These are phyloP conservation scores for Cystobasidium slooffiae DNA, from an alignment of 1,284 basidiomycete species.

Conservation along the genomic window DNA sequence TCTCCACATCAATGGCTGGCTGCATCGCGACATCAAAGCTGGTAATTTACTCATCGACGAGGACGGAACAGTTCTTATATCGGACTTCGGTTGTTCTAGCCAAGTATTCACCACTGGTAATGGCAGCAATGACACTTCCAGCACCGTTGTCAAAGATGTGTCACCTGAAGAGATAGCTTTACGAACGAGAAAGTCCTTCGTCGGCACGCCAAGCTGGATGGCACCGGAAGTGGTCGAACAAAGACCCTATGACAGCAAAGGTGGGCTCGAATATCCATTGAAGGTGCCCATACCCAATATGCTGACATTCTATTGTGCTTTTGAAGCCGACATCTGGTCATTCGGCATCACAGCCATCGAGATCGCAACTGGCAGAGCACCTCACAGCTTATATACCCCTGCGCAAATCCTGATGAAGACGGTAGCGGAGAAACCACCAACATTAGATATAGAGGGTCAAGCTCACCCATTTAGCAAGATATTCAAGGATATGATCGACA, in stretches of 20 bases:
- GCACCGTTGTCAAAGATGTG: background rate
- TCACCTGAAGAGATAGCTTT: slow-evolving; percentile 17
- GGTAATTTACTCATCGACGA: slow-evolving; percentile 86
- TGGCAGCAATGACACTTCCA: background rate
- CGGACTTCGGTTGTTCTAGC: slow-evolving; percentile 72
- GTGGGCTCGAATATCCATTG: slow-evolving; percentile 15
- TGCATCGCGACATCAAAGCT: slow-evolving; percentile 86
- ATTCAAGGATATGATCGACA: slow-evolving; percentile 78
- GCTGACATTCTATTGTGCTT: background rate
- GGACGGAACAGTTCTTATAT: slow-evolving; percentile 77
- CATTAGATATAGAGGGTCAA: slow-evolving; percentile 69
- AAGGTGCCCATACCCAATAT: background rate
- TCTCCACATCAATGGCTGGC: slow-evolving; percentile 83
- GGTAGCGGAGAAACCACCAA: slow-evolving; percentile 61
- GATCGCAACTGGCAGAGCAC: slow-evolving; percentile 78
- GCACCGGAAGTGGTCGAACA: slow-evolving; percentile 86
- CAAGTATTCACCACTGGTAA: slow-evolving; percentile 76
- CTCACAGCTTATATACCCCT: slow-evolving; percentile 74
- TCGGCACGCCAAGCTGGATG: slow-evolving; percentile 94
- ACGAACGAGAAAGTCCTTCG: slow-evolving; percentile 72
- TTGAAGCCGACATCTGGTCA: slow-evolving; percentile 80
- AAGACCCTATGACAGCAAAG: slow-evolving; percentile 75
- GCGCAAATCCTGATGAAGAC: slow-evolving; percentile 74
- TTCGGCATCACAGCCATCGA: slow-evolving; percentile 89
- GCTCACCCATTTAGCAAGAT: slow-evolving; percentile 76